These are phyloP conservation scores for Thuidium tamariscinum DNA, from an alignment of 225 moss, liverwort and hornwort species.

Conservation along the genomic window DNA sequence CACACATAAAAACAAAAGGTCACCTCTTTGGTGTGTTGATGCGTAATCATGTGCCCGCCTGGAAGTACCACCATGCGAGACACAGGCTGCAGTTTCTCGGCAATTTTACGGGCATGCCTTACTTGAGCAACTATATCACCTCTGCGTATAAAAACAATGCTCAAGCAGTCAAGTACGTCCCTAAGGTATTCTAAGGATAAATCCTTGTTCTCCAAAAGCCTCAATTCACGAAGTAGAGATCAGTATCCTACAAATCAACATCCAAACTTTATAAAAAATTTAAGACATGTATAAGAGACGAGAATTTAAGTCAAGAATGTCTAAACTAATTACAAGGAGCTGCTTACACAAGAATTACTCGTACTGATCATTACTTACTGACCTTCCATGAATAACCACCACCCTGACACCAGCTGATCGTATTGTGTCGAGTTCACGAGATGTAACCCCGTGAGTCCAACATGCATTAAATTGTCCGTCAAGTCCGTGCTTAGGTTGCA, in stretches of 20 bases:
- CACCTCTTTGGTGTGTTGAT: slow-evolving; percentile 72
- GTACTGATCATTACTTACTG: background rate
- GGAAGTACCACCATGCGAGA: slow-evolving; percentile 73
- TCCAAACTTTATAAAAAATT: background rate
- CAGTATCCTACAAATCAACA: background rate
- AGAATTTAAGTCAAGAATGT: background rate
- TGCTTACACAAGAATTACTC: background rate
- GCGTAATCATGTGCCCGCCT: slow-evolving; percentile 93
- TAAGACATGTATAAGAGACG: background rate
- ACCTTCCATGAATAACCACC: slow-evolving; percentile 87
- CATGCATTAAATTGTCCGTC: slow-evolving; percentile 87
- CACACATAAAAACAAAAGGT: background rate
- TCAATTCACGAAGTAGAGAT: background rate
- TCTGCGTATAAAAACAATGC: slow-evolving; percentile 22
- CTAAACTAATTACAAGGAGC: background rate
- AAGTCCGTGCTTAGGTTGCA: slow-evolving; percentile 86
- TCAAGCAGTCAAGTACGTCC: background rate
- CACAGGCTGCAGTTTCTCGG: slow-evolving; percentile 66
- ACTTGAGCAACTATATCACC: slow-evolving; percentile 91
- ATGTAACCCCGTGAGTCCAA: slow-evolving; percentile 58
- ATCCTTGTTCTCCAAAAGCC: background rate
- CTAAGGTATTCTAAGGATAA: background rate
- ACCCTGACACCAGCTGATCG: slow-evolving; percentile 55
- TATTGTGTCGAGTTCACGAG: slow-evolving; percentile 44
- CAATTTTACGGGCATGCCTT: slow-evolving; percentile 66